Evolutionary conservation across 2,329 filamentous ascomycete genomes (phyloP).

Genomic region (Aspergillus cejpii): DNA sequence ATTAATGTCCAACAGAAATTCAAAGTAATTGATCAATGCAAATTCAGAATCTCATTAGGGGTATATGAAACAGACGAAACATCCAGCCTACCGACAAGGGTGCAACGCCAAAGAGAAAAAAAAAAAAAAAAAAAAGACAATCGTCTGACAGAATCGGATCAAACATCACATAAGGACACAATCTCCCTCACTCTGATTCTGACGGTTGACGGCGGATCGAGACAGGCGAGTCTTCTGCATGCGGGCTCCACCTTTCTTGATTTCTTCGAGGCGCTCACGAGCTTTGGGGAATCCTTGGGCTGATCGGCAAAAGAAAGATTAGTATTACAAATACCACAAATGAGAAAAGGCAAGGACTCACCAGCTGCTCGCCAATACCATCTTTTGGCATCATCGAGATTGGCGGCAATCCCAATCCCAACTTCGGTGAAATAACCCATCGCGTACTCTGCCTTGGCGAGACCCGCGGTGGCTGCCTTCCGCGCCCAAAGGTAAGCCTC

Average conservation of each 20-base stretch:
- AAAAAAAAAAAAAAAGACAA: conserved; percentile 2
- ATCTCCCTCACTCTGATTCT: conserved; percentile 83
- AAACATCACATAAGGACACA: conserved; percentile 50
- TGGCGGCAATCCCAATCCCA: conserved; percentile 79
- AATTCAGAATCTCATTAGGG: conserved; percentile 1
- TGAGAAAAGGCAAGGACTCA: conserved; percentile 46
- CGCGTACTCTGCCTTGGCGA: conserved; percentile 93
- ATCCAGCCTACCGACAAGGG: background rate
- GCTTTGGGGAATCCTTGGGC: conserved; percentile 94
- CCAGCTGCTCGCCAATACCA: conserved; percentile 98
- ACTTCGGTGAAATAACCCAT: conserved; percentile 98
- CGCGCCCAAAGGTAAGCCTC: conserved; percentile 96
- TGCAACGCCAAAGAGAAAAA: conserved; percentile 4
- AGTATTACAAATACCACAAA: conserved; percentile 4
- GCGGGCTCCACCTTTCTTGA: conserved; percentile 72
- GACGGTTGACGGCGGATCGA: conserved; percentile 70
- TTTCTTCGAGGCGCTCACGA: conserved; percentile 81
- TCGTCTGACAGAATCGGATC: conserved; percentile 1
- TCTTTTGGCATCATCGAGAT: conserved; percentile 88
- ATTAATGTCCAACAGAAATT: no score
- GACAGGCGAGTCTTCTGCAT: conserved; percentile 70
- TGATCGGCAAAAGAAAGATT: conserved; percentile 33
- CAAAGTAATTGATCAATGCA: no score
- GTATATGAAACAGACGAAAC: conserved; percentile 7
- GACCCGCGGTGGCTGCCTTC: conserved; percentile 79